Evolutionary conservation across 2,329 filamentous ascomycete genomes (phyloP).

Genomic region (Myriangium duriaei): DNA sequence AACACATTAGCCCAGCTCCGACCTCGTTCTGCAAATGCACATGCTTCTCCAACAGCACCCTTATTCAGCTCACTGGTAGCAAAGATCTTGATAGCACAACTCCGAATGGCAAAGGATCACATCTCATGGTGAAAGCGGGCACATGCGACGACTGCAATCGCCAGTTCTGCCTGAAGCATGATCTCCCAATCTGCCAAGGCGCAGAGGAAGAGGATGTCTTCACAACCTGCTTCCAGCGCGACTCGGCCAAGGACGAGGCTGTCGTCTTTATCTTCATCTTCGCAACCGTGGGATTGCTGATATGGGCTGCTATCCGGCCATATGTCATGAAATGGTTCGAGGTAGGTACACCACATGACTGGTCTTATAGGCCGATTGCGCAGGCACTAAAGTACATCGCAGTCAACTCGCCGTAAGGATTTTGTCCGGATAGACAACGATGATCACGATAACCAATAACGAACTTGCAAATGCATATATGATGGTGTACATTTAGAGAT

Average conservation of each 20-base stretch:
- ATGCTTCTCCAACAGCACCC: constrained; percentile 54
- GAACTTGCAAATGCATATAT: neutral
- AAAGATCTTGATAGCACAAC: constrained; percentile 19
- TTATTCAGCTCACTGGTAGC: constrained; percentile 46
- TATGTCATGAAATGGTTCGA: constrained; percentile 46
- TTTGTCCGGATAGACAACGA: constrained; percentile 35
- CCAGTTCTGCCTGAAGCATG: constrained; percentile 52
- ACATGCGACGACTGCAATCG: constrained; percentile 57
- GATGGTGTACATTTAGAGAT: neutral
- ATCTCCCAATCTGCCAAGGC: constrained; percentile 48
- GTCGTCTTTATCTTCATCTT: constrained; percentile 56
- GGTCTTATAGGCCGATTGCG: constrained; percentile 9
- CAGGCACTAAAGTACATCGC: neutral
- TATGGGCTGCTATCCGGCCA: constrained; percentile 48
- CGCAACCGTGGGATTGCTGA: constrained; percentile 47
- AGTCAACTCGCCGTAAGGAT: constrained; percentile 18
- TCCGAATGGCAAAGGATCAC: constrained; percentile 9
- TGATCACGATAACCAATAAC: constrained; percentile 11
- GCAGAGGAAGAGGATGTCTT: constrained; percentile 54
- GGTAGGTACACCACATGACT: constrained; percentile 23
- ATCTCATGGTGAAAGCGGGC: constrained; percentile 22
- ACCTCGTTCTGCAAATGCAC: constrained; percentile 63
- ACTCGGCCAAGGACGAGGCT: constrained; percentile 54
- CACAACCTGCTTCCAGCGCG: constrained; percentile 55
- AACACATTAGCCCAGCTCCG: constrained; percentile 26